These are phyloP conservation scores for Pseudogymnoascus sp. DNA, from an alignment of 2,329 filamentous ascomycete species.

Conservation along the genomic window DNA sequence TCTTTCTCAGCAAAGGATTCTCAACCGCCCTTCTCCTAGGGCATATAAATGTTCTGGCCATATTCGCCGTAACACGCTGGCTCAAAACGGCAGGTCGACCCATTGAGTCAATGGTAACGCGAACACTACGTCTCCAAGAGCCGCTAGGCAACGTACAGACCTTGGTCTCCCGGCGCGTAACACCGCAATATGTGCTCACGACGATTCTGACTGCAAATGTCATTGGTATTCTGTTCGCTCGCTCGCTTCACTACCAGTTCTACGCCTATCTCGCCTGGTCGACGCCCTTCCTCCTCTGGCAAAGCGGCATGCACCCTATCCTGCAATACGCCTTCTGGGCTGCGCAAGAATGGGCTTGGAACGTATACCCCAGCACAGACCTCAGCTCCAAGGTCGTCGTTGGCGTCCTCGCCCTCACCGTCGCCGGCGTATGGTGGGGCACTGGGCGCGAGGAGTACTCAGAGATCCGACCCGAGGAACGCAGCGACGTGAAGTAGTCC, in stretches of 20 bases:
- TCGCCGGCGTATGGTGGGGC: slow-evolving; percentile 37
- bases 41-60: slow-evolving; percentile 48
- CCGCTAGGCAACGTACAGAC: slow-evolving; percentile 36
- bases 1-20: slow-evolving; percentile 65
- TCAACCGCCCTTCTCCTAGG: slow-evolving; percentile 47
- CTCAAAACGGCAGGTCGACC: slow-evolving; percentile 47
- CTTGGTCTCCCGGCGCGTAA: slow-evolving; percentile 43
- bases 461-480: slow-evolving; percentile 11
- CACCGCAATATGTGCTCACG: slow-evolving; percentile 54
- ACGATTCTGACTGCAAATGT: slow-evolving; percentile 54
- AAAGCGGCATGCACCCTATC: slow-evolving; percentile 51
- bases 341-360: slow-evolving; percentile 67
- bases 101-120: slow-evolving; percentile 37
- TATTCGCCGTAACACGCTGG: slow-evolving; percentile 55
- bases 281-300: slow-evolving; percentile 65
- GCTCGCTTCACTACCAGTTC: slow-evolving; percentile 70
- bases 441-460: slow-evolving; percentile 27
- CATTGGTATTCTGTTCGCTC: slow-evolving; percentile 64
- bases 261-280: slow-evolving; percentile 67
- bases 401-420: slow-evolving; percentile 58
- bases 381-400: slow-evolving; percentile 63
- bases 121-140: slow-evolving; percentile 26
- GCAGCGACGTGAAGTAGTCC: slow-evolving; percentile 12
- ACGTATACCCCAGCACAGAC: slow-evolving; percentile 62
- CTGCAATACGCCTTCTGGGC: slow-evolving; percentile 54